Evolutionary conservation across 2,329 filamentous ascomycete genomes (phyloP), one percentile per base, ranked within the genome.

Genomic region (Trichophyton simii): DNA sequence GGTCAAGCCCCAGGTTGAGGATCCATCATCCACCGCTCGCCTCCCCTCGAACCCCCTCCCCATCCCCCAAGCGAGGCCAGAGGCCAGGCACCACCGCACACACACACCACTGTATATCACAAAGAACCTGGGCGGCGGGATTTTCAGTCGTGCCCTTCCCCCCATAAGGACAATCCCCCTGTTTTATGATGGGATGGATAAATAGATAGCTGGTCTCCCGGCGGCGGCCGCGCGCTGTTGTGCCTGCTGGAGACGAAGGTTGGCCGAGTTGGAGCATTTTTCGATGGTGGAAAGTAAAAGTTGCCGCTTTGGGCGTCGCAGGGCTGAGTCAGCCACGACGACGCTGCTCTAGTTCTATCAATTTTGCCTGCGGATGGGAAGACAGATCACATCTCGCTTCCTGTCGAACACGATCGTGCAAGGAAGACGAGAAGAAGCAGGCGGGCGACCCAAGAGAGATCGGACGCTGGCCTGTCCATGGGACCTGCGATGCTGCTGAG

Each of bases 321-420:
- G 31, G 52, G 52, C 52, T 55, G 52, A 55, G 52, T 55, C 52
- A 55, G 52, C 52, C 52, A 55, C 52, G n/a, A 20, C 44, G 18
- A 11, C 20, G 18, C 44, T 52, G 22, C n/a, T 25, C 34, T 15
- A 34, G 9, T 25, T 36, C 31, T 52, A 20, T 52, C 22, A 13
- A 9, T 52, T 52, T 52, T 38, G 34, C 34, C 34, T 38, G 34
- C 34, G 46, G 52, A 20, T 36, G 13, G 13, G 15, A 20, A n/a
- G 52, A 55, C 52, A n/a, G 25, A 55, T 55, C 52, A 55, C 52
- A 55, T 36, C 52, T 36, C 31, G 52, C 46, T 52, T 52, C 20
- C 11, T n/a, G 41, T 13, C 13, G 18, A 28, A 25, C 46, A 52
- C 46, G 20, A 52, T 52, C 46, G 22, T 44, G 41, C n/a, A 44